Evolutionary conservation across 2,329 filamentous ascomycete genomes (phyloP), one percentile per base, ranked within the genome.

Genomic region (Clonostachys byssicola): DNA sequence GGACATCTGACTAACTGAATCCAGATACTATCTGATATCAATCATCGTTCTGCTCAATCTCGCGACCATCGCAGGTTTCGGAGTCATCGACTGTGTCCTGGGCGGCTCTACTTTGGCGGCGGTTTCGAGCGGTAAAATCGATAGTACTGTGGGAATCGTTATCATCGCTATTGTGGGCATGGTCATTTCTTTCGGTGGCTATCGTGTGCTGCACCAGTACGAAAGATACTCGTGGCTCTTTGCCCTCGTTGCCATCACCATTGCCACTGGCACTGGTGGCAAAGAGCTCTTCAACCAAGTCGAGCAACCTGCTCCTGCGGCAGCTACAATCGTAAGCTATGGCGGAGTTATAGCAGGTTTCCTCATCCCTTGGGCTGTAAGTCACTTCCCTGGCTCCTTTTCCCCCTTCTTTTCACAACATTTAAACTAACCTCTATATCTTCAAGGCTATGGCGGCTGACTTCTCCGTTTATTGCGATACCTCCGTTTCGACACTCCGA

Each of bases 131-230:
- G 73, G 72, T 34, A 58, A 59, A 23, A 60, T 86, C 16, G 74
- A 71, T 17, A 69, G 77, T 0, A 71, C 73, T 3, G 74, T 78
- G 12, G 81, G 82, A 39, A 85, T 86, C 47, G 75, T 83, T 55
- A 75, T 86, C 48, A 78, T 82, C 49, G 72, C 74, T 12, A 47
- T 85, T 3, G 55, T 84, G 1, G 73, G 76, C 0, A 65, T 85
- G n/a, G 52, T 79, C 42, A 74, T 85, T 40, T 83, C 80, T 0
- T 85, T 85, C 59, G 80, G 76, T 50, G 82, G 82, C 5, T 85
- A 79, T 57, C 67, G 66, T 43, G 64, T 78, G 4, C 61, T 84
- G 41, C 80, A 84, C 56, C 59, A 73, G 40, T 84, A 78, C 54
- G 79, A 84, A 60, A 72, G 73, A 4, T 83, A 73, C 54, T 74